These are phyloP conservation scores for Sporodiniella umbellata DNA, from an alignment of 371 early-diverging fungal species.

Conservation along the genomic window DNA sequence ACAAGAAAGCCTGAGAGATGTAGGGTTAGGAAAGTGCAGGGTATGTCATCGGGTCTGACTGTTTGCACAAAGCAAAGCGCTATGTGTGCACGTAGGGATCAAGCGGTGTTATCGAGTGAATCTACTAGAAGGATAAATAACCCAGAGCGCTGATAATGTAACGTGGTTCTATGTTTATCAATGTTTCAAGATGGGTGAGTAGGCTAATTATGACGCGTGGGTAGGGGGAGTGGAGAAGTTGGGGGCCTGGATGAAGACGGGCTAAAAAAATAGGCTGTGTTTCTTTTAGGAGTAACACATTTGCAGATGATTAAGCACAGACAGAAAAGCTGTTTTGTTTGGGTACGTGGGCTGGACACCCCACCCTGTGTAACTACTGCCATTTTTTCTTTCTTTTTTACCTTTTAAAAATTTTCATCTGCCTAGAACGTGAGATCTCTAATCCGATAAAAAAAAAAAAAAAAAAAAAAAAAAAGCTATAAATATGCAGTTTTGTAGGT, in stretches of 20 bases:
- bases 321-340: not conserved
- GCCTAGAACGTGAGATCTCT: not conserved
- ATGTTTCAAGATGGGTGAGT: too few relatives aligned
- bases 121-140: not conserved
- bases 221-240: too few relatives aligned
- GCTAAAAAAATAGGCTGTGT: too few relatives aligned
- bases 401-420: slow-evolving; percentile 1
- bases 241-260: too few relatives aligned
- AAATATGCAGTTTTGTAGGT: slow-evolving; percentile 7
- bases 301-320: not conserved
- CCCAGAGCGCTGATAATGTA: not conserved
- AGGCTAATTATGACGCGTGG: too few relatives aligned
- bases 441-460: slow-evolving; percentile 7
- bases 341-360: not conserved
- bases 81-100: too few relatives aligned
- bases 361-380: not conserved
- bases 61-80: too few relatives aligned
- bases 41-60: too few relatives aligned
- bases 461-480: slow-evolving; percentile 15
- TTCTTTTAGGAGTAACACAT: too few relatives aligned
- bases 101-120: not conserved
- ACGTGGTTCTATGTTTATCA: not conserved
- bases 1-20: too few relatives aligned
- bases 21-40: too few relatives aligned
- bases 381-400: too few relatives aligned